A percentile compares a stretch with the other conserved stretches of the same genome.
Evolutionary conservation across 2,329 filamentous ascomycete genomes (phyloP).

Genomic region (Tolypocladium amazonense): DNA sequence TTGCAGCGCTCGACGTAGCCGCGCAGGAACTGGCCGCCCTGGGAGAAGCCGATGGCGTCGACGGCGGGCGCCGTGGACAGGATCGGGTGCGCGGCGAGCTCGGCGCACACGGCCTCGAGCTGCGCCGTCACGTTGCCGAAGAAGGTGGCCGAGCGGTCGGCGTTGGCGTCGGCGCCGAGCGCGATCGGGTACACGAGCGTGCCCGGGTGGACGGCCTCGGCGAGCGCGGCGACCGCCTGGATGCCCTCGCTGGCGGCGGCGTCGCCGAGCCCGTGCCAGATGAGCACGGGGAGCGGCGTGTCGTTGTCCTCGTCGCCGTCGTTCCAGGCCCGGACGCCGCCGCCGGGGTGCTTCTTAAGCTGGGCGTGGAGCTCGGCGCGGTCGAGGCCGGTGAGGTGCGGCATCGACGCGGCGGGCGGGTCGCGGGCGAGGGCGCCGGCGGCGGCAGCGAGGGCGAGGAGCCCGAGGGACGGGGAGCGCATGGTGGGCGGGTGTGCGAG

Average conservation of each 20-base stretch:
- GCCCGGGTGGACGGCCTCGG: conserved; percentile 63
- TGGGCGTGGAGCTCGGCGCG: too few species aligned
- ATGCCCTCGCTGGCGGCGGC: conserved; percentile 69
- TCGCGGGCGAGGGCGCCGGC: neutral
- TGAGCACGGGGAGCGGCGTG: conserved; percentile 75
- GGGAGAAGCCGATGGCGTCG: conserved; percentile 89
- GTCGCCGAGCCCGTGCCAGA: conserved; percentile 84
- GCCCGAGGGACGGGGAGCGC: neutral
- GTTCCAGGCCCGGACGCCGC: conserved; percentile 3
- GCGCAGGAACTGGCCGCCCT: conserved; percentile 93
- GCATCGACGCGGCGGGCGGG: conserved; percentile 16
- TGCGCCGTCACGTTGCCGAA: conserved; percentile 81
- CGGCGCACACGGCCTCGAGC: conserved; percentile 64
- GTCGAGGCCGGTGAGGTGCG: conserved; percentile 8
- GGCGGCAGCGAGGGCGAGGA: neutral
- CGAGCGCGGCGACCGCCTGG: conserved; percentile 57
- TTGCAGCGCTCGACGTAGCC: conserved; percentile 86
- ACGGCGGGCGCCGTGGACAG: conserved; percentile 72
- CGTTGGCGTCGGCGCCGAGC: conserved; percentile 52
- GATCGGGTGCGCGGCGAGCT: conserved; percentile 65
- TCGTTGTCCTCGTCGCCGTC: conserved; percentile 29
- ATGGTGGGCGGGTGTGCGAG: neutral
- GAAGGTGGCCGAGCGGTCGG: conserved; percentile 77
- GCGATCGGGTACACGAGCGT: conserved; percentile 76
- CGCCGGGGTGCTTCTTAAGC: too few species aligned